A percentile compares a stretch with the other conserved stretches of the same genome.
Evolutionary conservation across 2,329 filamentous ascomycete genomes (phyloP).

Genomic region (Orbilia quercus): DNA sequence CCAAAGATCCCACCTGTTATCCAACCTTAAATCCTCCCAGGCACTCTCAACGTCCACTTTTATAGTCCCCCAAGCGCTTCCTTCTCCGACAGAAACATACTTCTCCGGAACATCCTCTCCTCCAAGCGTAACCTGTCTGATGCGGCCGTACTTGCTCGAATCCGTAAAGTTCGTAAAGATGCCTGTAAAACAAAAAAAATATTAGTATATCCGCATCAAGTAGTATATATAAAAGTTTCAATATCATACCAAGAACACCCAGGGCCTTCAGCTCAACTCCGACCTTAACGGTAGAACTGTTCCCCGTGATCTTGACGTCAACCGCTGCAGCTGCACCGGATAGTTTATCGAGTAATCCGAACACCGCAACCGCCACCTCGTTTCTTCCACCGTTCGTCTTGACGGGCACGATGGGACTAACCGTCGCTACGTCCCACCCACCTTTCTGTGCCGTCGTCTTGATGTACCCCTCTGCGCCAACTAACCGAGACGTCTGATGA

Average conservation of each 20-base stretch:
- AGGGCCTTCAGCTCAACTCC: slow-evolving; percentile 51
- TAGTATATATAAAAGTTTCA: too few relatives aligned
- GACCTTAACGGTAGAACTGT: slow-evolving; percentile 41
- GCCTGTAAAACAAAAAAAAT: slow-evolving; percentile 14
- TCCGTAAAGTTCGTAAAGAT: slow-evolving; percentile 37
- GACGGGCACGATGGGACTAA: slow-evolving; percentile 37
- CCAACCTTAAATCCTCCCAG: slow-evolving; percentile 39
- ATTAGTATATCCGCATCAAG: neutral
- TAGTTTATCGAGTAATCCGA: slow-evolving; percentile 50
- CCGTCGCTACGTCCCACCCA: slow-evolving; percentile 32
- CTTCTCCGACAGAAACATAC: slow-evolving; percentile 29
- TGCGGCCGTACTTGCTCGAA: slow-evolving; percentile 31
- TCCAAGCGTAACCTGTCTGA: slow-evolving; percentile 48
- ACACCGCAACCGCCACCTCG: slow-evolving; percentile 33
- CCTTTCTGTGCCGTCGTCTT: slow-evolving; percentile 32
- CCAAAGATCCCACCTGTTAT: slow-evolving; percentile 40
- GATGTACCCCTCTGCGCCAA: slow-evolving; percentile 23
- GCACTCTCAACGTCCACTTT: slow-evolving; percentile 35
- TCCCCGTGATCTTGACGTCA: slow-evolving; percentile 27
- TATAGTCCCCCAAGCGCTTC: slow-evolving; percentile 23
- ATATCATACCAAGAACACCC: slow-evolving; percentile 47
- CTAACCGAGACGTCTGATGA: slow-evolving; percentile 9
- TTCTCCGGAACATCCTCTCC: slow-evolving; percentile 51
- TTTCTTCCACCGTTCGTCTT: slow-evolving; percentile 13
- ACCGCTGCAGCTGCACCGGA: slow-evolving; percentile 37